These are phyloP conservation scores for Cryptococcus amylolentus DNA, from an alignment of 1,284 basidiomycete genomes.

Conservation along the genomic window DNA sequence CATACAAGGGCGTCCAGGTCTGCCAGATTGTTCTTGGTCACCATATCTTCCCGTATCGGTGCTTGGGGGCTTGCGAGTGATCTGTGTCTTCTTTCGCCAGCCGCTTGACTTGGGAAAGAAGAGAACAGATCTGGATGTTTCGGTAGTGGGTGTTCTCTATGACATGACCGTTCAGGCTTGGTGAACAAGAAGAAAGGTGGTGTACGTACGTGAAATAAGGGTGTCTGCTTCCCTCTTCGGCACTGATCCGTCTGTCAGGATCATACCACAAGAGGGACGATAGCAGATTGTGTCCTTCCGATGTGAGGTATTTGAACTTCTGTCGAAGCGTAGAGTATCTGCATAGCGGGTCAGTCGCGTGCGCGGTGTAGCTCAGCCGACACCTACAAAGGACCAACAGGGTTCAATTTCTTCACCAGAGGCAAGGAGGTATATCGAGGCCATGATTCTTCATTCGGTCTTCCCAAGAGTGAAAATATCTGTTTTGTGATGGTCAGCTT, in stretches of 20 bases:
- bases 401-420: constrained; percentile 70
- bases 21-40: constrained; percentile 26
- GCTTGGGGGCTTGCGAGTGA: constrained; percentile 42
- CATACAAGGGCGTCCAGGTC: constrained; percentile 46
- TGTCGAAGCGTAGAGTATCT: constrained; percentile 53
- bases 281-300: constrained; percentile 81
- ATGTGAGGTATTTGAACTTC: constrained; percentile 71
- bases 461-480: constrained; percentile 86
- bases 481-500: constrained; percentile 14
- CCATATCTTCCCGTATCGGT: constrained; percentile 27
- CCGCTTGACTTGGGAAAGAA: constrained; percentile 94
- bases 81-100: constrained; percentile 67
- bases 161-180: neutral
- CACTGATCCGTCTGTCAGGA: constrained; percentile 75
- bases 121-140: constrained; percentile 98
- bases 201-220: constrained; percentile 78
- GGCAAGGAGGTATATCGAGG: constrained; percentile 76
- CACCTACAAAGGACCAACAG: constrained; percentile 61
- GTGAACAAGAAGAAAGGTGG: constrained; percentile 61
- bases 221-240: constrained; percentile 83
- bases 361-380: no score
- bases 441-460: constrained; percentile 81
- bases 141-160: constrained; percentile 84
- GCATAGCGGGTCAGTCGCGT: neutral
- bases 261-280: constrained; percentile 82